These are phyloP conservation scores for Umbilicus rupestris DNA, from an alignment of 164 flowering plant species.

Conservation along the genomic window DNA sequence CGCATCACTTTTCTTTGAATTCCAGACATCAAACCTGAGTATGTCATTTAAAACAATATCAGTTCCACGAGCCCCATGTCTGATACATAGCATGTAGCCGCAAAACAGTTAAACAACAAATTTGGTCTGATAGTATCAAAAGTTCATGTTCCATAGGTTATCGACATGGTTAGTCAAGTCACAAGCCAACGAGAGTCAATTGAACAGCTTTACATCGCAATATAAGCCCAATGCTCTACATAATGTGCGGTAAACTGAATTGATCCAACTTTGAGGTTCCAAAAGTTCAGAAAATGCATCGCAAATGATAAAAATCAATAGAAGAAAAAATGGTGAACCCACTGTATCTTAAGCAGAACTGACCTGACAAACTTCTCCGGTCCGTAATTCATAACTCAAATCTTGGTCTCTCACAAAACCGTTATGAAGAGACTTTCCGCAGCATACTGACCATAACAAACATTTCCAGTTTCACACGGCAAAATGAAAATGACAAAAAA, in stretches of 20 bases:
- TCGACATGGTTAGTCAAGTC: no score
- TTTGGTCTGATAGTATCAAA: background rate
- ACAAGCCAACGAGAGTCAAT: background rate
- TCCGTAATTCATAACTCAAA: background rate
- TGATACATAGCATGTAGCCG: background rate
- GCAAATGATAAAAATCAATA: background rate
- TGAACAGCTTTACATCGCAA: background rate
- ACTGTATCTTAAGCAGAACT: background rate
- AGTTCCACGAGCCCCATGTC: background rate
- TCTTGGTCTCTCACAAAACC: background rate
- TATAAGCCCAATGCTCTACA: no score
- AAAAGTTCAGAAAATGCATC: background rate
- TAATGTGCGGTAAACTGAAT: background rate
- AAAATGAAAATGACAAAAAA: background rate
- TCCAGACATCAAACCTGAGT: background rate
- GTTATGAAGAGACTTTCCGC: background rate
- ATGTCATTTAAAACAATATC: background rate
- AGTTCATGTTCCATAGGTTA: no score
- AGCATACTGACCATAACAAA: background rate
- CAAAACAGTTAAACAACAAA: background rate
- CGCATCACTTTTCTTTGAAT: background rate
- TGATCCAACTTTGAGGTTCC: background rate
- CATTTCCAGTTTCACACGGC: background rate
- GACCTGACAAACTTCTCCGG: constrained; percentile 7
- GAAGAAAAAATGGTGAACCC: background rate